Conservation (phyloP, 805 yeast genomes). For the Candida coleopterorum region DNA sequence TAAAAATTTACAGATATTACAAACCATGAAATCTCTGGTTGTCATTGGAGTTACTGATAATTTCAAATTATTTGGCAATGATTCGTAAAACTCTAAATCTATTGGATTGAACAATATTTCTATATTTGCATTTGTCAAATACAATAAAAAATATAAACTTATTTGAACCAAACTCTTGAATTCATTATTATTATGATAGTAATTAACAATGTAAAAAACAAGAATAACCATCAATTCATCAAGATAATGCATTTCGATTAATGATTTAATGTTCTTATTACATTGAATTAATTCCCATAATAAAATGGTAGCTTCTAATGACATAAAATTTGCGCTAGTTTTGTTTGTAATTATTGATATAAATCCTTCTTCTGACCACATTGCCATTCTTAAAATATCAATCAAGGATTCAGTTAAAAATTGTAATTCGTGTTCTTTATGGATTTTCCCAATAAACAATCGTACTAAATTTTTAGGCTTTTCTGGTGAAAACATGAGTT, state of each 20-base stretch:
- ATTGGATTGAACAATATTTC: slow-evolving; percentile 43
- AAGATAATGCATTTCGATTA: slow-evolving; percentile 37
- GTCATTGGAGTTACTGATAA: slow-evolving; percentile 41
- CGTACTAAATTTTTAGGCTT: slow-evolving; percentile 47
- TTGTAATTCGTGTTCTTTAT: slow-evolving; percentile 50
- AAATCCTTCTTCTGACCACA: slow-evolving; percentile 20
- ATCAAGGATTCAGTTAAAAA: slow-evolving; percentile 46
- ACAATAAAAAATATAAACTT: slow-evolving; percentile 48
- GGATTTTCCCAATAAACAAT: slow-evolving; percentile 47
- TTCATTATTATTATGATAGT: slow-evolving; percentile 27
- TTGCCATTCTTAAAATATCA: slow-evolving; percentile 43
- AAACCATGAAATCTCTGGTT: slow-evolving; percentile 58
- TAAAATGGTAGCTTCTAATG: slow-evolving; percentile 55
- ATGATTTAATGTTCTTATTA: slow-evolving; percentile 51
- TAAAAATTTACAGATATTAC: slow-evolving; percentile 46
- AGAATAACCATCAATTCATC: slow-evolving; percentile 51
- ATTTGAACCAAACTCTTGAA: slow-evolving; percentile 42
- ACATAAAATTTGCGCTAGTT: slow-evolving; percentile 35
- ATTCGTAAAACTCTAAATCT: slow-evolving; percentile 38
- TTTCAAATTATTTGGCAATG: slow-evolving; percentile 51
- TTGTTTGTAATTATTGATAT: slow-evolving; percentile 7
- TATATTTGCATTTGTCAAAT: slow-evolving; percentile 38
- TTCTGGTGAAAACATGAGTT: slow-evolving; percentile 32
- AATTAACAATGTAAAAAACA: slow-evolving; percentile 53
- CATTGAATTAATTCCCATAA: slow-evolving; percentile 77